Base-by-base conservation (phyloP, 169 alveolate species). In the Ichthyophthirius multifiliis region DNA sequence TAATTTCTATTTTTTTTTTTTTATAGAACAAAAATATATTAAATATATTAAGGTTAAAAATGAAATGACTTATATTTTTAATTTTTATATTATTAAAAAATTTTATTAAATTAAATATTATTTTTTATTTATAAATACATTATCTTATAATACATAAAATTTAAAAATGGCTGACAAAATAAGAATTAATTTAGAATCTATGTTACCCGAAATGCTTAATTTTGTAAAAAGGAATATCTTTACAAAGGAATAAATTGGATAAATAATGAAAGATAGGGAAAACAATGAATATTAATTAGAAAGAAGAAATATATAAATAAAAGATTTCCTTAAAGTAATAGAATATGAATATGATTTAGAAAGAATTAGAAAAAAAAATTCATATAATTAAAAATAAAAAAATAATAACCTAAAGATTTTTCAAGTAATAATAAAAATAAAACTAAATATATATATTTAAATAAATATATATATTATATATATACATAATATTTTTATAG, bases 101-200 rank as follows among this genome's bases (percentile, higher is more conserved):
- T n/a, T n/a, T n/a, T n/a, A n/a, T n/a, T n/a, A n/a, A n/a, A n/a
- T n/a, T n/a, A n/a, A n/a, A n/a, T n/a, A n/a, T n/a, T n/a, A n/a
- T n/a, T n/a, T 43, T 43, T 10, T 43, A 43, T 10, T 43, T 10
- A 43, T 43, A 43, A 43, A 15, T 15, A 43, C 10, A 43, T 43
- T 10, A 43, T 43, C 10, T 43, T 10, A 10, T 43, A 10, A 44
- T n/a, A n/a, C n/a, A n/a, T n/a, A n/a, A n/a, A n/a, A n/a, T n/a
- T n/a, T 55, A 55, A 39, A 71, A 71, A 81, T 81, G 86, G 81
- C 81, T 71, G 86, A 81, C 63, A 81, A 81, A 73, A 81, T 81
- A 41, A 67, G 82, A 37, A 47, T 71, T 16, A 37, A 43, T 37
- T 23, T 81, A 9, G 86, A 81, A 71, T 63, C 63, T 37, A 47